These are phyloP conservation scores for Boletus rufocinnamomeus DNA, from an alignment of 768 basidiomycete species.

Conservation along the genomic window DNA sequence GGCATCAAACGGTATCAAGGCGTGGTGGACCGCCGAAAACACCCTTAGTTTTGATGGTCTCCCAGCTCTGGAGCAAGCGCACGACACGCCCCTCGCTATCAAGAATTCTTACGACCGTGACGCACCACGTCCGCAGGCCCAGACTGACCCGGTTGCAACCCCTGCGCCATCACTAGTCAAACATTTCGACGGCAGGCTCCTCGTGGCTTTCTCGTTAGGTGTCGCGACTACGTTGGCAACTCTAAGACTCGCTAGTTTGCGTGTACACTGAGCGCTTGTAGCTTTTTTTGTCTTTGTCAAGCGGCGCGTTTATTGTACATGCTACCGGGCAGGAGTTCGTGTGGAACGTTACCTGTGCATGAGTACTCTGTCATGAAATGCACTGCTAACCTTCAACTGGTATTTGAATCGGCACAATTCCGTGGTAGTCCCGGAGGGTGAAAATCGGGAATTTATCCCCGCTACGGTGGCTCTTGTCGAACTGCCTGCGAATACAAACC, in stretches of 20 bases:
- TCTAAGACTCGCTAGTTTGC: constrained; percentile 13
- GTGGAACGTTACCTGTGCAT: background rate
- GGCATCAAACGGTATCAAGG: constrained; percentile 47
- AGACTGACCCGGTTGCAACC: background rate
- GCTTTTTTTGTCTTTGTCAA: background rate
- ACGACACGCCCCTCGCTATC: constrained; percentile 13
- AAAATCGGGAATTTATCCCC: background rate
- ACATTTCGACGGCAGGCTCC: constrained; percentile 10
- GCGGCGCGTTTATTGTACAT: background rate
- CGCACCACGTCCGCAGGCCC: constrained; percentile 2
- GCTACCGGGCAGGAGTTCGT: background rate
- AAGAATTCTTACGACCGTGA: constrained; percentile 28
- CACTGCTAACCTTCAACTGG: background rate
- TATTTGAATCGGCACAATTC: background rate
- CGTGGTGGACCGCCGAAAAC: constrained; percentile 58
- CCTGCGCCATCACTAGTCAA: background rate
- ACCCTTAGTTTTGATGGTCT: constrained; percentile 56
- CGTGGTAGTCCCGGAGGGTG: background rate
- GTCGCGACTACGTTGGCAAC: constrained; percentile 20
- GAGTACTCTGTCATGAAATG: background rate
- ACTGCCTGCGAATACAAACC: no score
- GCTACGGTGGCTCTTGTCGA: no score
- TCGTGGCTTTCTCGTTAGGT: constrained; percentile 36
- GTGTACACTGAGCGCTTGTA: constrained; percentile 1
- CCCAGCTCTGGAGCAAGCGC: constrained; percentile 44